Evolutionary conservation across 345 rosid species (phyloP).

Genomic region (Pistacia atlantica): DNA sequence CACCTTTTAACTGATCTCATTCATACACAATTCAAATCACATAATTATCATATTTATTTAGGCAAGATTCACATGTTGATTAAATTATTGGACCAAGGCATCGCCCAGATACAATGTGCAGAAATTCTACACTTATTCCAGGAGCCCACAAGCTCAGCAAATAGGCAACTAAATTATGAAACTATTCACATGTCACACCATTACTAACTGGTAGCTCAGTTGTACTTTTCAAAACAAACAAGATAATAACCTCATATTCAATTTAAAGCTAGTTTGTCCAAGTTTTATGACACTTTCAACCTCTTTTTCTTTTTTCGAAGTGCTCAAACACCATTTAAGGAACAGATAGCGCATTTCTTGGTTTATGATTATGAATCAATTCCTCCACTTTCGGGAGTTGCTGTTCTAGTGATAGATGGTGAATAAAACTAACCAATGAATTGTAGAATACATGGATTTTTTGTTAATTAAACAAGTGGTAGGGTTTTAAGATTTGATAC

Average conservation of each 20-base stretch:
- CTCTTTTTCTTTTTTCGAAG: background rate
- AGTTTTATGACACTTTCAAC: background rate
- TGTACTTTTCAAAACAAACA: background rate
- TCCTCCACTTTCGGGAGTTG: background rate
- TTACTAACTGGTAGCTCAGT: background rate
- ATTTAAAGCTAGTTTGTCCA: constrained; percentile 2
- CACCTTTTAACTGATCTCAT: no score
- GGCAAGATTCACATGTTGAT: constrained; percentile 7
- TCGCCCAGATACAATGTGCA: background rate
- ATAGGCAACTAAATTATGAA: background rate
- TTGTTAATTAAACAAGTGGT: no score
- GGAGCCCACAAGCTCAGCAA: background rate
- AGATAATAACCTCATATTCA: background rate
- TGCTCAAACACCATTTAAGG: background rate
- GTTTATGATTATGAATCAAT: background rate
- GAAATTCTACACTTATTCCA: background rate
- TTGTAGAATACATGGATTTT: background rate
- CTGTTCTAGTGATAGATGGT: background rate
- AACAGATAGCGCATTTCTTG: background rate
- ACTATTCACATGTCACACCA: constrained; percentile 11
- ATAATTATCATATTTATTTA: background rate
- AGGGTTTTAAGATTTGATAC: no score
- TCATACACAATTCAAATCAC: no score
- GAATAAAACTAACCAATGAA: background rate
- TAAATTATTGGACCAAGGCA: constrained; percentile 8